phyloP scores from a whole-genome alignment of 1,284 basidiomycete species.

The Ustilago trichophora region DNA sequence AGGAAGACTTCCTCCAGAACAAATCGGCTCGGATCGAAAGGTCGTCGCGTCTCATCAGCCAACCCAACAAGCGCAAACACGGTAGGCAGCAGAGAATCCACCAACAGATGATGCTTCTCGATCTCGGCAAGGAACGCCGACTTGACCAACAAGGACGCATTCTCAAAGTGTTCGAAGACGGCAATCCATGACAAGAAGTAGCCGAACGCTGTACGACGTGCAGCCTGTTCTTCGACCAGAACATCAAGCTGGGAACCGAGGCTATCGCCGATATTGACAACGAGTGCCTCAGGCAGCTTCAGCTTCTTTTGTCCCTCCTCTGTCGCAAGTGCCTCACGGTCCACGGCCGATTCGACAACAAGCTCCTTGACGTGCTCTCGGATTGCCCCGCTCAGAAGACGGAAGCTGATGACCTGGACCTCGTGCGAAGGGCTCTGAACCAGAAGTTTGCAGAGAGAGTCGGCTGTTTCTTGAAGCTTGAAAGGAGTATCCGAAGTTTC shows the following conservation, averaged over 20 bases:
- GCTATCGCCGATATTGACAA: slow-evolving; percentile 35
- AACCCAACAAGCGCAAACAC: slow-evolving; percentile 75
- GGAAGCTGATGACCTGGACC: slow-evolving; percentile 53
- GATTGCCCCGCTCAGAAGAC: slow-evolving; percentile 33
- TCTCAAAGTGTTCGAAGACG: slow-evolving; percentile 83
- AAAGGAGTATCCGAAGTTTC: slow-evolving; percentile 40
- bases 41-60: slow-evolving; percentile 47
- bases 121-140: slow-evolving; percentile 85
- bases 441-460: slow-evolving; percentile 34
- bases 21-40: slow-evolving; percentile 83
- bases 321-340: slow-evolving; percentile 20
- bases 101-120: slow-evolving; percentile 75
- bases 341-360: slow-evolving; percentile 53
- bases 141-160: slow-evolving; percentile 84
- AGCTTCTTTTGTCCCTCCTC: slow-evolving; percentile 26
- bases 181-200: slow-evolving; percentile 89
- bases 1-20: slow-evolving; percentile 84
- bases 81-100: slow-evolving; percentile 76
- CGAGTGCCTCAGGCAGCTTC: slow-evolving; percentile 24
- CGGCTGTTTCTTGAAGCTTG: slow-evolving; percentile 22
- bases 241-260: slow-evolving; percentile 24
- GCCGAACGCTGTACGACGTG: slow-evolving; percentile 48
- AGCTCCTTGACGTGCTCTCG: slow-evolving; percentile 53
- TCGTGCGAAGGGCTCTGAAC: slow-evolving; percentile 32
- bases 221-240: slow-evolving; percentile 31